Percentiles rank a stretch among this genome's conserved stretches.
Conservation (phyloP, 441 rosid genomes). For the Euphorbia schlechtendalii region DNA sequence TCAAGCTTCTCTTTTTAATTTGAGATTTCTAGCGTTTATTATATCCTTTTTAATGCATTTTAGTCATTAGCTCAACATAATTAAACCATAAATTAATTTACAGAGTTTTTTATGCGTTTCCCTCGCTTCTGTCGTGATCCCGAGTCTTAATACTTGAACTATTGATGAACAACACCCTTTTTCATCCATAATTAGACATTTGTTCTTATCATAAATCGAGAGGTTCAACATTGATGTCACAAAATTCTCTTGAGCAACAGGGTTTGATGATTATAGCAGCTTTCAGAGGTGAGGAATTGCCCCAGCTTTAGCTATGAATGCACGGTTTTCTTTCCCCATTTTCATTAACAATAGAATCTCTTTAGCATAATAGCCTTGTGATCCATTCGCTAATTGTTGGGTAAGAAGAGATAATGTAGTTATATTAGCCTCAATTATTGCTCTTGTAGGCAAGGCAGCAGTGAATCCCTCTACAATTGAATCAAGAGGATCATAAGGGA, state of each 20-base stretch:
- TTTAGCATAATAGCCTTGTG: conserved; percentile 63
- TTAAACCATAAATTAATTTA: too few relatives aligned
- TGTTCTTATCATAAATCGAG: conserved; percentile 80
- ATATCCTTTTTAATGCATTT: too few relatives aligned
- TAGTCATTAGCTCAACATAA: too few relatives aligned
- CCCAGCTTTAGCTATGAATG: conserved; percentile 78
- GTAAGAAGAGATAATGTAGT: conserved; percentile 66
- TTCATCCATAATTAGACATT: conserved; percentile 74
- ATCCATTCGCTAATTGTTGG: conserved; percentile 52
- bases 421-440: conserved; percentile 69
- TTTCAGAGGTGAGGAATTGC: conserved; percentile 67
- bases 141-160: conserved; percentile 56
- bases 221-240: conserved; percentile 86
- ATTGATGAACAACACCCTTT: conserved; percentile 60
- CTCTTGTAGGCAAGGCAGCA: conserved; percentile 54
- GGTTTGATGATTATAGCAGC: conserved; percentile 49
- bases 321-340: conserved; percentile 82
- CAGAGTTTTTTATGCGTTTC: too few relatives aligned
- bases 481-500: conserved; percentile 51
- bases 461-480: conserved; percentile 44
- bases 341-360: conserved; percentile 80
- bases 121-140: conserved; percentile 71
- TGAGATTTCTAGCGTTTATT: too few relatives aligned
- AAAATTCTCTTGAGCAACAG: conserved; percentile 76
- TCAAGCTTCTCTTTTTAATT: too few relatives aligned